Base-by-base conservation (phyloP, 257 asterid genomes). In the Verbena officinalis region DNA sequence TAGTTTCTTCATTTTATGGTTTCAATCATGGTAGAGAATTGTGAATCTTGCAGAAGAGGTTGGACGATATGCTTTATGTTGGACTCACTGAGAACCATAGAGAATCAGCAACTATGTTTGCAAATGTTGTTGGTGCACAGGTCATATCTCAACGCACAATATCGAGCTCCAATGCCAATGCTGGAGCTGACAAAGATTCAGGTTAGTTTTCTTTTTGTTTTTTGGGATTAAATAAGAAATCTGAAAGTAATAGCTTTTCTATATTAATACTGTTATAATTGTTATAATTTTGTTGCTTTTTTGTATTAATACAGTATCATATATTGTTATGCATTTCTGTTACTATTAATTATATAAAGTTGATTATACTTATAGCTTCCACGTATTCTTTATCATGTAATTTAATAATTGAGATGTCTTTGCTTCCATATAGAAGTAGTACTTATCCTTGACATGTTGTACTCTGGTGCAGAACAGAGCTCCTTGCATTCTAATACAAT, bases 31-130 rank as follows among this genome's bases (percentile, higher is more conserved):
- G 67, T 75, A 73, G 78, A 75, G 59, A 74, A 43, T 67, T 83
- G 72, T 74, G 62, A 75, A 73, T 81, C 78, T 84, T 84, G 91
- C 96, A 93, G 99, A 88, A 73, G 82, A 83, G 94, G 82, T 77
- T 93, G 83, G 91, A 90, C 44, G 65, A 66, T 55, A 93, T 93
- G 99, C 82, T 93, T 80, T 93, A 87, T 73, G 81, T 93, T 68
- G 99, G 99, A 73, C 84, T 93, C 49, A 93, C 99, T 21, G 97
- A 93, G 69, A 84, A 87, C 71, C 99, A 93, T 76, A 84, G 66
- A 83, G 97, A 90, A 79, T 93, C 99, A 9, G 97, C 99, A 59
- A 68, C 85, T 52, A 72, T 90, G 80, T 93, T 93, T 70, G 99
- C 96, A 50, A 83, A 93, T 72, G 85, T 90, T 44, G 97, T 93